Evolutionary conservation across 768 basidiomycete genomes (phyloP).

Genomic region (Boletus tomentosulus): DNA sequence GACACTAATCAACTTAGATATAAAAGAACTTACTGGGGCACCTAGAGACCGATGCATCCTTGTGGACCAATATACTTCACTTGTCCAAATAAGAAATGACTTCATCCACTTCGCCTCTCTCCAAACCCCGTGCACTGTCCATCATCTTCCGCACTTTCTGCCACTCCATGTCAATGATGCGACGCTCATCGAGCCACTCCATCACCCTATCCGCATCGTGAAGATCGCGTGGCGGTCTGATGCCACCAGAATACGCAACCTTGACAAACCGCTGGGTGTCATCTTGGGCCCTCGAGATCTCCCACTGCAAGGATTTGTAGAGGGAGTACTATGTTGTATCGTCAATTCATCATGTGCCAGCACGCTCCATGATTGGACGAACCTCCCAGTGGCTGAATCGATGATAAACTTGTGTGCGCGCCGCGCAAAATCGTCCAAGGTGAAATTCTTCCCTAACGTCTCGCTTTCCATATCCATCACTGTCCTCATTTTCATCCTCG

Average conservation of each 20-base stretch:
- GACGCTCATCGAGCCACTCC: conserved; percentile 74
- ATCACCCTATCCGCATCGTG: conserved; percentile 73
- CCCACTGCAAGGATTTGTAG: conserved; percentile 52
- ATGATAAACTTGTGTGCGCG: conserved; percentile 64
- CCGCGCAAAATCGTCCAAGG: conserved; percentile 79
- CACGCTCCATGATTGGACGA: conserved; percentile 16
- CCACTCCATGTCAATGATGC: conserved; percentile 67
- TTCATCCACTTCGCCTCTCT: conserved; percentile 43
- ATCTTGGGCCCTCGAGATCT: conserved; percentile 54
- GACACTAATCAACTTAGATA: too few relatives aligned
- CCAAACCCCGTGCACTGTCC: conserved; percentile 66
- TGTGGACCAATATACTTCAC: too few relatives aligned
- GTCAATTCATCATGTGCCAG: background rate
- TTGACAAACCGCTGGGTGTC: conserved; percentile 48
- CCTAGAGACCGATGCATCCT: too few relatives aligned
- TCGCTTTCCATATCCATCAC: conserved; percentile 2
- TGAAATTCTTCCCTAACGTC: conserved; percentile 41
- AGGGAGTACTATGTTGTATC: conserved; percentile 51
- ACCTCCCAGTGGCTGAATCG: conserved; percentile 84
- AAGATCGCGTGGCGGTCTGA: conserved; percentile 60
- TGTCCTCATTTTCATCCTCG: background rate
- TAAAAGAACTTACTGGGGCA: too few relatives aligned
- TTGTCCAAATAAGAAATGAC: too few relatives aligned
- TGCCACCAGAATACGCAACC: conserved; percentile 51
- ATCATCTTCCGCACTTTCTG: conserved; percentile 66